Evolutionary conservation across 208 protist species (phyloP), one percentile per base, ranked within the genome.

Genomic region (Sergeia podlipaevii): DNA sequence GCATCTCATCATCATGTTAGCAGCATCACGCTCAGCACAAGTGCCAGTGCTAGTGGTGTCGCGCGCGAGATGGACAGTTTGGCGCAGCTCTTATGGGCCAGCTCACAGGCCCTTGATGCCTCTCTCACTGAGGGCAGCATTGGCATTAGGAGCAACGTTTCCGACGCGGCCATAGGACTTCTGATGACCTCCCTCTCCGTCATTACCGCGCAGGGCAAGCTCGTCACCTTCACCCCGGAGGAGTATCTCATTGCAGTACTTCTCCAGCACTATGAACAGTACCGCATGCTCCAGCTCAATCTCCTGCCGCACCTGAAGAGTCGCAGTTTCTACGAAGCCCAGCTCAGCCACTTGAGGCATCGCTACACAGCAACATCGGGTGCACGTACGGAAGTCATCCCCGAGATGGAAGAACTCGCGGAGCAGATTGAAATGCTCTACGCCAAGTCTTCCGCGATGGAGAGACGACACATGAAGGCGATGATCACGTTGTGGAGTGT

Each of bases 231-330:
- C 58, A 73, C 57, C 11, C 63, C 51, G 6, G 79, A 88, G 45
- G 65, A 74, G 17, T 68, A 72, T 55, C 67, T 91, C 26, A 61
- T 74, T 10, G 69, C 84, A 0, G 43, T 67, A 5, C 69, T 91
- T 37, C 64, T 91, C 21, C 72, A 87, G 38, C 75, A 83, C 52
- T 91, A 91, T 60, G 84, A 91, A 52, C 67, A 63, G 41, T 91
- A 91, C 45, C 79, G 77, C 18, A 70, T 91, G 61, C 74, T 91
- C 44, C 61, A 74, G 56, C 56, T 88, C 20, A 88, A 85, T 47
- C 71, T 88, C 10, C 55, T 89, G 18, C 76, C 84, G 10, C 27
- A 72, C 34, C 49, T 88, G 17, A 88, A 85, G 60, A 80, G 57
- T 36, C 66, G 74, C 13, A 24, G 23, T 43, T 88, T 88, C 44